Base-by-base conservation (phyloP, 495 filamentous ascomycete genomes). In the Neurospora sp. region DNA sequence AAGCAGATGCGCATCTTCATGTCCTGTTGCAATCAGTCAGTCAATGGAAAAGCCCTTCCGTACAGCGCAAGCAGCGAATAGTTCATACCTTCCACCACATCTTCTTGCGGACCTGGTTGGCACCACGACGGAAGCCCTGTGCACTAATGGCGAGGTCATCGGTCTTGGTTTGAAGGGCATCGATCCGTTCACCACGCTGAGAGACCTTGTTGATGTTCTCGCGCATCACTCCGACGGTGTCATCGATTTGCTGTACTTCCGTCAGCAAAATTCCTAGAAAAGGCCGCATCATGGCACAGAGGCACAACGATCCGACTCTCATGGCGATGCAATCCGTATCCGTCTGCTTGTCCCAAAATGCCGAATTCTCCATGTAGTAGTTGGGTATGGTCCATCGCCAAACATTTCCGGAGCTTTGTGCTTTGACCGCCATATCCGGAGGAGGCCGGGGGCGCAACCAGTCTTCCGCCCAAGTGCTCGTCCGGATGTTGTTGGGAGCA, bases 1-100 rank as follows among this genome's bases (percentile, higher is more conserved):
- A 99, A 85, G 82, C 94, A 98, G 84, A 98, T 96, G 78, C 95
- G 90, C 96, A 98, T 99, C 88, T 97, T 97, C 94, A 98, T 97
- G 82, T 99, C 95, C 88, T 81, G 61, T 22, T 40, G 42, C 16
- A 7, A 53, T 27, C 27, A 53, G 22, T 42, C 2, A 22, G 73
- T 53, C 38, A 74, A 27, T n/a, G 22, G 3, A 37, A 1, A 38
- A 1, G 10, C 12, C 31, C 38, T 20, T 14, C 31, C 6, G 27
- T 66, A 66, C 8, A 9, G 22, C 53, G 68, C 27, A 39, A 59
- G 14, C 11, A 14, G 0, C 39, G 3, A 18, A 9, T 6, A 37
- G 22, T 18, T 3, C 41, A 71, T 75, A 81, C 82, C 78, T 88
- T 87, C 85, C 85, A 88, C 86, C 86, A 87, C 85, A 97, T 97